Evolutionary conservation across 1,139 yeast genomes (phyloP), one percentile per base, ranked within the genome.

Genomic region (Protomyces lactucae-debilis): DNA sequence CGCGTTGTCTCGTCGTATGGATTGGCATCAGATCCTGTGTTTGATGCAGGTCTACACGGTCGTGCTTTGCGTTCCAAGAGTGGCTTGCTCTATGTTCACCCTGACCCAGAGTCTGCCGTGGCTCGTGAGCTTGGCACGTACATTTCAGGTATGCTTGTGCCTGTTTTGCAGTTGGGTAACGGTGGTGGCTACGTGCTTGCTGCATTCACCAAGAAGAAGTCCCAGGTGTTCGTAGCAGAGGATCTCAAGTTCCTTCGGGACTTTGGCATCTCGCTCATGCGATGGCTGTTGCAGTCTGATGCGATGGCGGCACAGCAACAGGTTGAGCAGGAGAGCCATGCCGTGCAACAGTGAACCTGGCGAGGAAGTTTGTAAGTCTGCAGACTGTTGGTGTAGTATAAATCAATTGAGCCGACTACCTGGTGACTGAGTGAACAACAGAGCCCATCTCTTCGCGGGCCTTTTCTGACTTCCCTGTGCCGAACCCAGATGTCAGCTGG

Each of bases 1-100:
- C 59, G 64, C 18, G 64, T 66, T 32, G 68, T 72, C 28, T 9
- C 68, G 3, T 14, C 65, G 1, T 64, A 77, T 28, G 65, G 75
- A 1, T 40, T 70, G 0, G 56, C 70, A 1, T 28, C 61, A 5
- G 64, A 71, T 70, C 67, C 57, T 61, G 60, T 59, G 53, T 54
- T 65, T 75, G 67, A 65, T 60, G 66, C 23, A 59, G 68, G 55
- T 67, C 64, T 61, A 65, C 57, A 69, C 71, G 36, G 39, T 67
- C 48, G 54, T 71, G 63, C 60, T 78, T 51, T 68, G 79, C 3
- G 71, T 76, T 2, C 77, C 83, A 3, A 73, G 83, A 2, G 68
- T 69, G 0, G 25, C 79, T 84, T 67, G 55, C 69, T 2, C 75
- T 71, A 59, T 66, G 53, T 61, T 46, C 61, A 65, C 25, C 67